Evolutionary conservation across 2,329 filamentous ascomycete genomes (phyloP), one percentile per base, ranked within the genome.

Genomic region (Mycocentrospora acerina): DNA sequence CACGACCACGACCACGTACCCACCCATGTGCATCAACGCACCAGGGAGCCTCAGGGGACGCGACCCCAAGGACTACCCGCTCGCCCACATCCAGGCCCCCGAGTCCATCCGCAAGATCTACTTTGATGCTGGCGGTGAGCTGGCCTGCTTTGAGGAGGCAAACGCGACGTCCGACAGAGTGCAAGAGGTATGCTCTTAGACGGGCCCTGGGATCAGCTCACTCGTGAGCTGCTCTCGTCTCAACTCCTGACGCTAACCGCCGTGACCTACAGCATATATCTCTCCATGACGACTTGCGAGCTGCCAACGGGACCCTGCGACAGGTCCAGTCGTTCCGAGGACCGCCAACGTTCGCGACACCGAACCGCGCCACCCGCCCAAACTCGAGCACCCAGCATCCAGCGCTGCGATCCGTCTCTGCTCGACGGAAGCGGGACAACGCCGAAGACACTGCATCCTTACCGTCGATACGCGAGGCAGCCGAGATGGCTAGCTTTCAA

Each of bases 41-140:
- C 85, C 88, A 16, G 80, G 81, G 36, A 80, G 82, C 35, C 77
- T 90, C 24, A 74, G 79, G 42, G 78, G 83, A 37, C 80, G 95
- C 41, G 90, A 97, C 67, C 77, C 85, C 11, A 95, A 94, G 65
- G 82, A 93, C 56, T 98, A 95, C 65, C 93, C 93, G 26, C 75
- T 98, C 19, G 91, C 91, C 25, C 78, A 80, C 46, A 83, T 87
- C 33, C 85, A 88, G 1, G 95, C 90, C 2, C 93, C 93, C 2
- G 79, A 82, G 12, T 83, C 86, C 35, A 73, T 98, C 44, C 81
- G 82, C 47, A 83, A 82, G 40, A 86, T 97, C 61, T 83, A 80
- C 27, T 90, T 95, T 55, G 81, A 85, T 35, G 72, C 86, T 24
- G 79, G 80, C 32, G 79, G 81, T 29, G 73, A 75, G 41, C 71